Evolutionary conservation across 78 protist species (phyloP).

Genomic region (Paulinella micropora): DNA sequence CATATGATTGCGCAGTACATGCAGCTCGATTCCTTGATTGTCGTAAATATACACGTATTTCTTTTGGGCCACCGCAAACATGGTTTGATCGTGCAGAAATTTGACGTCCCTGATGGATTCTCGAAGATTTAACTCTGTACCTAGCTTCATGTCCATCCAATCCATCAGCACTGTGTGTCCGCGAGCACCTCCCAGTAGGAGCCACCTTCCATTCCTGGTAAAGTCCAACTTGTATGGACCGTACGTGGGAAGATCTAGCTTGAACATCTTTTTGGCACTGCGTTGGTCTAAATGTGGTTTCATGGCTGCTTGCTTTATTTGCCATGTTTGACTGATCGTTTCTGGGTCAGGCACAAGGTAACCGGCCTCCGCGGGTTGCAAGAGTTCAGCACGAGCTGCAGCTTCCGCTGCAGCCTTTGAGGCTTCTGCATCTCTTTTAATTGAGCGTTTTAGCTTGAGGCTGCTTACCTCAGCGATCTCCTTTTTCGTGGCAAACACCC

Average conservation of each 20-base stretch:
- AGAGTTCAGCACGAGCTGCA: no score
- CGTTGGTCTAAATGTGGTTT: background rate
- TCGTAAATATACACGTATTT: conserved; percentile 73
- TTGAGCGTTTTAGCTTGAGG: no score
- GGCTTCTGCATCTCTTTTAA: no score
- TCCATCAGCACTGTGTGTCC: background rate
- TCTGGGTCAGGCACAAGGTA: no score
- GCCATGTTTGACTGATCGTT: no score
- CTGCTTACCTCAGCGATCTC: no score
- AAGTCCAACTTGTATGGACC: background rate
- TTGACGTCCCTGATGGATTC: conserved; percentile 62
- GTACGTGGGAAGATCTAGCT: background rate
- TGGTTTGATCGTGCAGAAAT: conserved; percentile 65
- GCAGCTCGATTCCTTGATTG: conserved; percentile 74
- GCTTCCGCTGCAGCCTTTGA: no score
- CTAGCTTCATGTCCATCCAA: background rate
- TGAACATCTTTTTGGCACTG: background rate
- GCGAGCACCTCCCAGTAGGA: background rate
- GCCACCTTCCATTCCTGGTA: background rate
- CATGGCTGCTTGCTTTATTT: no score
- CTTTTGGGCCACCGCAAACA: conserved; percentile 87
- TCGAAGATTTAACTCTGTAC: conserved; percentile 53
- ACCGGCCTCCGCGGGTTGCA: no score
- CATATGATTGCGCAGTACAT: conserved; percentile 47
- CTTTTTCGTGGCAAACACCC: no score